Base-by-base conservation (phyloP, 768 basidiomycete genomes). In the Tephrocybe sp. region DNA sequence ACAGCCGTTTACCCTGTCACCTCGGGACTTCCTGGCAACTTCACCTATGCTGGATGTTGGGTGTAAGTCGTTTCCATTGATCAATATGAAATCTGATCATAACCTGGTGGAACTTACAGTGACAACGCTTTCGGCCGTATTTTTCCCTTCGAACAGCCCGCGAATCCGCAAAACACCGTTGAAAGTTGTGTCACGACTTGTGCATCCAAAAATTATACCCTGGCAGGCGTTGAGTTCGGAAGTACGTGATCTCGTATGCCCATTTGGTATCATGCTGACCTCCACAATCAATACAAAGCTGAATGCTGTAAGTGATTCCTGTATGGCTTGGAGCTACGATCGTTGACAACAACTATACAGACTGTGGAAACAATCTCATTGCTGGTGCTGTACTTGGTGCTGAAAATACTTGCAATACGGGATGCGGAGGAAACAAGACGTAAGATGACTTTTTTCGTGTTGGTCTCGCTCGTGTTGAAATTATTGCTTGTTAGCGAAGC, bases 221-320 rank as follows among this genome's bases (percentile, higher is more conserved):
- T 89, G 34, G 88, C 88, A 4, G 91, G 81, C 11, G 69, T 79
- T 33, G 90, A 94, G 63, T 94, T 76, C 50, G 63, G 75, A 38
- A 64, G 81, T 83, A 55, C 57, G 77, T 7, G 23, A 36, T 3
- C 11, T 40, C 3, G 31, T 27, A 31, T 25, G 8, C 47, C 48
- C 42, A 15, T 36, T 46, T 36, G 49, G 23, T 19, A 34, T 33
- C 34, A 5, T 50, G 50, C 27, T 45, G 9, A 45, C 10, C 37
- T 50, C 21, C 43, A 42, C 36, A 11, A n/a, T n/a, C n/a, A n/a
- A n/a, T n/a, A 42, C 21, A 11, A 33, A 59, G 70, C 66, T 51
- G 69, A 78, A 62, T 80, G 74, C 65, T 75, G 77, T 79, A 61
- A 50, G 75, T 70, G 5, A 18, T 21, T 16, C 15, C 33, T 6